Percentiles rank a stretch among this genome's conserved stretches.
phyloP scores from a whole-genome alignment of 78 protist genomes.

The Dictyostelium discoideum region dicty_2.7 NC_007088.5:243001-243500 shows the following conservation, averaged over 20 bases:
- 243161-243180: conserved; percentile 1
- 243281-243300: background rate
- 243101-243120: background rate
- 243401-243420: conserved; percentile 5
- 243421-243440: conserved; percentile 8
- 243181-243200: background rate
- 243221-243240: background rate
- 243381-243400: background rate
- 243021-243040: background rate
- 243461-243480: conserved; percentile 13
- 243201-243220: background rate
- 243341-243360: conserved; percentile 6
- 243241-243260: background rate
- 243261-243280: background rate
- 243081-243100: background rate
- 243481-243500: background rate
- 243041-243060: background rate
- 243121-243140: background rate
- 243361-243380: conserved; percentile 20
- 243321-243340: conserved; percentile 8
- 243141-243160: background rate
- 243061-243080: background rate
- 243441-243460: conserved; percentile 1
- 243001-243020: conserved; percentile 7
- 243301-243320: background rate